Evolutionary conservation across 805 yeast genomes (phyloP).

Genomic region (Barnettozyma pratensis): DNA sequence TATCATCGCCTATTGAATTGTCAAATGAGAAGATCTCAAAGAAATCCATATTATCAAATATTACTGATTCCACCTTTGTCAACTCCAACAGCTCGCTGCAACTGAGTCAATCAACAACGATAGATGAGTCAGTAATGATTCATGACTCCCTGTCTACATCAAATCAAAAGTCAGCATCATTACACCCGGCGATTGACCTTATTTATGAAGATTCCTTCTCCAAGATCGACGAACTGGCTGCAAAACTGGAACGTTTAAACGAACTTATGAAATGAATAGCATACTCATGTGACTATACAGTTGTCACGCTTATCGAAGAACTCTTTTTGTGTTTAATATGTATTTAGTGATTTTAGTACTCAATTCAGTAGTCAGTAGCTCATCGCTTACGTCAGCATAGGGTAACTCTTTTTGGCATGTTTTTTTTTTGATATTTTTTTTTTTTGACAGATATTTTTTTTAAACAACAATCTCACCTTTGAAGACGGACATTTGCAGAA

Average conservation of each 20-base stretch:
- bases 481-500: no score
- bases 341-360: neutral
- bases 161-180: neutral
- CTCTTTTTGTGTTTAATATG: no score
- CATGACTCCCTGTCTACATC: neutral
- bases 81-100: conserved; percentile 21
- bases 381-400: conserved; percentile 2
- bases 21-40: conserved; percentile 6
- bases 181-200: conserved; percentile 44
- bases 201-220: conserved; percentile 55
- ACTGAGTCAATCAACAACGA: conserved; percentile 10
- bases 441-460: neutral
- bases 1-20: conserved; percentile 21
- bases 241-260: conserved; percentile 20
- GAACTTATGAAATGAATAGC: conserved; percentile 9
- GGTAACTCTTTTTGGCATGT: neutral
- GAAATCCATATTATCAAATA: conserved; percentile 13
- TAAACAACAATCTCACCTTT: no score
- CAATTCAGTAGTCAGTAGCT: neutral
- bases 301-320: neutral
- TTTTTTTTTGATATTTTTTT: conserved; percentile 1
- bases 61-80: conserved; percentile 23
- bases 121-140: neutral
- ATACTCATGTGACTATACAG: neutral
- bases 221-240: conserved; percentile 34